Conservation (phyloP, 2,329 filamentous ascomycete genomes). For the Cladophialophora psammophila region DNA sequence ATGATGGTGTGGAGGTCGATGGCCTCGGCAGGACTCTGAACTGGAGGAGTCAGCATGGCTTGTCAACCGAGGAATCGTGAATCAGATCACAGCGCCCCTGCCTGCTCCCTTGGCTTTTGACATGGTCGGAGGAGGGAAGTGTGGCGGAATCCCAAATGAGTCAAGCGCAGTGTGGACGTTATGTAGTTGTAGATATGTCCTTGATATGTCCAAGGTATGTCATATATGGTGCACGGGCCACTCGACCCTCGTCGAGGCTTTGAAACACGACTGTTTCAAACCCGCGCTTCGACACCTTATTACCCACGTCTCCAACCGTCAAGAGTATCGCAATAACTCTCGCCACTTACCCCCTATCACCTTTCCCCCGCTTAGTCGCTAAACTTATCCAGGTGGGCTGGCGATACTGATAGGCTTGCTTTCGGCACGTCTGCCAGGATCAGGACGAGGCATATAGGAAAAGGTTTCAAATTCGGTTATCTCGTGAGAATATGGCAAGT, state of each 20-base stretch:
- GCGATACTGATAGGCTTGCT: background rate
- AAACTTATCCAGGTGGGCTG: background rate
- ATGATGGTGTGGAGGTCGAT: too few relatives aligned
- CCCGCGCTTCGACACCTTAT: background rate
- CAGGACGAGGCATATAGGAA: background rate
- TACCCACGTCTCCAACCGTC: background rate
- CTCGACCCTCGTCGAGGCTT: background rate
- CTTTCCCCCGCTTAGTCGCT: background rate
- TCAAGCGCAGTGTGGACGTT: background rate
- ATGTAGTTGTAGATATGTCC: too few relatives aligned
- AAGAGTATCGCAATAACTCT: background rate
- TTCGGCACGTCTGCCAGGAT: background rate
- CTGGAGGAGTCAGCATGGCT: too few relatives aligned
- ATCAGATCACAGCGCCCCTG: too few relatives aligned
- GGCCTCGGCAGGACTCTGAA: too few relatives aligned
- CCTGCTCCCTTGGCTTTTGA: too few relatives aligned
- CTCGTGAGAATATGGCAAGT: background rate
- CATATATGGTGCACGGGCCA: background rate
- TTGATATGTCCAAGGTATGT: background rate
- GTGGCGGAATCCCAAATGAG: background rate
- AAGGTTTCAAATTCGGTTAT: background rate
- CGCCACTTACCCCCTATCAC: background rate
- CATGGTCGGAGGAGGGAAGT: too few relatives aligned
- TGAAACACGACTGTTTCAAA: slow-evolving; percentile 1
- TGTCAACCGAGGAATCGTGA: too few relatives aligned